Base-by-base conservation (phyloP, 345 rosid genomes). In the Pseudoturritis turrita region DNA sequence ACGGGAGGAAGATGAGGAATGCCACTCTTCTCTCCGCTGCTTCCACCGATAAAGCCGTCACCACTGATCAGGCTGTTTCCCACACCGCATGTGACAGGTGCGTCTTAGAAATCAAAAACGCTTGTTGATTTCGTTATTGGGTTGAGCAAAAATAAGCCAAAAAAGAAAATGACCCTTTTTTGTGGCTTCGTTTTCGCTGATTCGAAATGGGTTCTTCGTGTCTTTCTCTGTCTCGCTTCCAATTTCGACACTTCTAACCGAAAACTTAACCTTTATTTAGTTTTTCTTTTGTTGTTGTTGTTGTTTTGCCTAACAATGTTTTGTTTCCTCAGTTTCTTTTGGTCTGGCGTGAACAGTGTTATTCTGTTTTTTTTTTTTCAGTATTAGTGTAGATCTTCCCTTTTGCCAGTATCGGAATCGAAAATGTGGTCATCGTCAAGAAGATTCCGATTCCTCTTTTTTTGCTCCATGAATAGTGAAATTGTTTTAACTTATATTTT, bases 1-100 rank as follows among this genome's bases (percentile, higher is more conserved):
- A 77, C 12, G 68, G 76, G 67, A 71, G 46, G 62, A 71, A 58
- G 29, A 53, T 18, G 68, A 64, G 68, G 9, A 77, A 59, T 77
- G 76, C 62, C 55, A 64, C 49, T 71, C 47, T 70, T 51, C 22
- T 57, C 49, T 14, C 76, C 0, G 47, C 81, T 66, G 74, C 74
- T 22, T 67, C 78, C 26, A 72, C 70, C 1, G 70, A 72, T 45
- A 78, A 72, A 44, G 35, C 61, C 11, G 5, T 61, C 45, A 67
- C 65, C 19, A 8, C 78, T 18, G 12, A 17, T 54, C 77, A 72
- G 1, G 21, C 81, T 65, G 43, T 71, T 4, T 29, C 74, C 3
- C 8, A 65, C 4, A 53, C 23, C 14, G 52, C 65, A 1, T 14
- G 25, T 58, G 73, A 66, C 10, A 66, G 60, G 81, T 72, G 31